phyloP scores from a whole-genome alignment of 305 asterid species.

The Fraxinus velutina region DNA sequence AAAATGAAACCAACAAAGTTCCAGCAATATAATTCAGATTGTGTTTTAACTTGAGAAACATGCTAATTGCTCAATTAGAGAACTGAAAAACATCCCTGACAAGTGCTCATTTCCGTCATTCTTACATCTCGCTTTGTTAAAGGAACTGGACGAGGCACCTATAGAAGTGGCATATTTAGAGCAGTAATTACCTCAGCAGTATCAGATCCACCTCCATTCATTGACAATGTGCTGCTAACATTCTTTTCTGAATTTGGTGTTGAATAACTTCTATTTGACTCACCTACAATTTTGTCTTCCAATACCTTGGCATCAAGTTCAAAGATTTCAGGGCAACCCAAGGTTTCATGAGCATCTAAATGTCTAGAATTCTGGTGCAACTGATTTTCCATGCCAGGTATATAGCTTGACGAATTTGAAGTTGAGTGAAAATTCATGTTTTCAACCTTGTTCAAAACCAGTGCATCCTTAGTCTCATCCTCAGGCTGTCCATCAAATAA shows the following conservation, averaged over 20 bases:
- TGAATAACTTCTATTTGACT: constrained; percentile 40
- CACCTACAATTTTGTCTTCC: constrained; percentile 37
- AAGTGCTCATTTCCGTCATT: background rate
- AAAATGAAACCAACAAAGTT: background rate
- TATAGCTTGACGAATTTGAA: constrained; percentile 38
- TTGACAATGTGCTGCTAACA: constrained; percentile 54
- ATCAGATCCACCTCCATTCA: constrained; percentile 35
- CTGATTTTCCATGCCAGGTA: constrained; percentile 40
- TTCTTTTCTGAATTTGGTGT: constrained; percentile 61
- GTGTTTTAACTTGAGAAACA: background rate
- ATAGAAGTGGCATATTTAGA: background rate
- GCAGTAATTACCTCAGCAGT: constrained; percentile 24
- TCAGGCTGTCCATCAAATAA: constrained; percentile 39
- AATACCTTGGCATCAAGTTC: constrained; percentile 37
- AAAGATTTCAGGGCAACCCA: constrained; percentile 35
- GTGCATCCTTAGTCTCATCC: constrained; percentile 32
- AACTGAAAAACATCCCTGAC: background rate
- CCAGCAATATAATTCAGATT: background rate
- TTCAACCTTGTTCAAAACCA: constrained; percentile 37
- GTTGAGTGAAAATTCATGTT: constrained; percentile 29
- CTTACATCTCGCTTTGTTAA: background rate
- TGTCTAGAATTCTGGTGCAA: constrained; percentile 32
- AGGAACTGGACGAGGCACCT: background rate
- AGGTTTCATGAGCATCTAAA: constrained; percentile 35
- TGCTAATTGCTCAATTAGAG: background rate